Base-by-base conservation (phyloP, 331 rosid genomes). In the Spiraea crenata region DNA sequence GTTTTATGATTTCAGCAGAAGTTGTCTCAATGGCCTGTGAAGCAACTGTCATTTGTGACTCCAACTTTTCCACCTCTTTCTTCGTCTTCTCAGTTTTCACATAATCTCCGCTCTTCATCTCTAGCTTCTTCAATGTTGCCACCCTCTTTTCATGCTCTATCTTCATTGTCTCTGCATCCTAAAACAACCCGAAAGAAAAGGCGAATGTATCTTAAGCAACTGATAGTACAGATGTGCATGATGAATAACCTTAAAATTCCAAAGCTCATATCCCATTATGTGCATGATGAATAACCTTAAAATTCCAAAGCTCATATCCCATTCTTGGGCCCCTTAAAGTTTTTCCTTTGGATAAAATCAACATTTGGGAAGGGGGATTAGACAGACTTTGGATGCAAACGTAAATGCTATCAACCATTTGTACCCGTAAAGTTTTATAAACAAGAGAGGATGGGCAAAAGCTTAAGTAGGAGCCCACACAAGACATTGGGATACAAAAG, bases 11-110 rank as follows among this genome's bases (percentile, higher is more conserved):
- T 80, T 95, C 99, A 49, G 90, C 63, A 14, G 97, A 95, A 13
- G 97, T 95, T 58, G 91, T 83, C 45, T 95, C 97, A 11, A 95
- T 89, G 85, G 99, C 91, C 68, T 87, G 97, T 2, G 95, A 86
- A 74, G 96, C 82, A 79, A 95, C 99, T 89, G 85, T 89, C 95
- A 89, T 81, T 72, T 87, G 95, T 39, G 99, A 95, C 72, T 91
- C 97, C 78, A 89, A 79, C 76, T 87, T 95, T 70, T 95, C 99
- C 10, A 95, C 93, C 73, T 89, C 97, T 71, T 91, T 95, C 86
- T 87, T 95, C 2, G 82, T 86, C 83, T 91, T 95, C 85, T 89
- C 97, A 9, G 96, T 91, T 82, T 83, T 95, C 77, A 91, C 70
- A 74, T 91, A 95, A 54, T 95, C 96, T 2, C 86, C 95, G 55